A percentile compares a stretch with the other conserved stretches of the same genome.
These are phyloP conservation scores for Chrysochromulina parva DNA, from an alignment of 78 protist species.

Conservation along the genomic window DNA sequence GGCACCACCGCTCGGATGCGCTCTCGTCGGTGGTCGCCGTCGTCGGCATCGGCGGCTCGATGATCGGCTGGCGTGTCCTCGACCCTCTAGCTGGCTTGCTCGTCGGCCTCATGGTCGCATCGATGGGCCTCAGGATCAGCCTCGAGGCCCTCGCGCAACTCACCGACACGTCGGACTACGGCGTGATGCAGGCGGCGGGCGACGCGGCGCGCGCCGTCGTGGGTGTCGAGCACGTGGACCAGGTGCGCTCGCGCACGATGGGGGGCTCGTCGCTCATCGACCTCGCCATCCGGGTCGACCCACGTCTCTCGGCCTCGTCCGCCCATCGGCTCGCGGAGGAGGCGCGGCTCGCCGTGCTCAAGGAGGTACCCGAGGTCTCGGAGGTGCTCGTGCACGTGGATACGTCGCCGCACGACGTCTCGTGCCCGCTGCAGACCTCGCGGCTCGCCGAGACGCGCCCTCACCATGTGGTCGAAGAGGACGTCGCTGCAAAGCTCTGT, in stretches of 20 bases:
- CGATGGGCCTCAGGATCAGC: neutral
- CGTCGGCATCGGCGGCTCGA: slow-evolving; percentile 26
- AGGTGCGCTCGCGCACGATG: neutral
- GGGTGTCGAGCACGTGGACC: neutral
- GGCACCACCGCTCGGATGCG: slow-evolving; percentile 48
- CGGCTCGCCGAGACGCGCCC: neutral
- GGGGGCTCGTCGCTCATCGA: slow-evolving; percentile 2
- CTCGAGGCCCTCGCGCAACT: slow-evolving; percentile 3
- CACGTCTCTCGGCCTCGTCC: neutral
- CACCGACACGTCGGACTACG: neutral
- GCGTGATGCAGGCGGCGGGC: neutral
- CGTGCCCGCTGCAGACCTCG: neutral
- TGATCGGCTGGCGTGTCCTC: neutral
- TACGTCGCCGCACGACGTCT: neutral
- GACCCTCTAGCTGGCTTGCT: slow-evolving; percentile 25
- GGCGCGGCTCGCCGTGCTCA: neutral
- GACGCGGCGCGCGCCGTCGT: neutral
- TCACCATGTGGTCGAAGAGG: neutral
- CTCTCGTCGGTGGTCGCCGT: slow-evolving; percentile 35
- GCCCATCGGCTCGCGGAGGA: neutral
- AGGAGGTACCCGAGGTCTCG: too few relatives aligned
- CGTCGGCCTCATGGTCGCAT: slow-evolving; percentile 14
- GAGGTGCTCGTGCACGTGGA: slow-evolving; percentile 19
- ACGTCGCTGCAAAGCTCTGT: neutral
- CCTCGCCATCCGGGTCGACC: slow-evolving; percentile 3